phyloP scores from a whole-genome alignment of 2,329 filamentous ascomycete species.

The Ramularia endophylla region DNA sequence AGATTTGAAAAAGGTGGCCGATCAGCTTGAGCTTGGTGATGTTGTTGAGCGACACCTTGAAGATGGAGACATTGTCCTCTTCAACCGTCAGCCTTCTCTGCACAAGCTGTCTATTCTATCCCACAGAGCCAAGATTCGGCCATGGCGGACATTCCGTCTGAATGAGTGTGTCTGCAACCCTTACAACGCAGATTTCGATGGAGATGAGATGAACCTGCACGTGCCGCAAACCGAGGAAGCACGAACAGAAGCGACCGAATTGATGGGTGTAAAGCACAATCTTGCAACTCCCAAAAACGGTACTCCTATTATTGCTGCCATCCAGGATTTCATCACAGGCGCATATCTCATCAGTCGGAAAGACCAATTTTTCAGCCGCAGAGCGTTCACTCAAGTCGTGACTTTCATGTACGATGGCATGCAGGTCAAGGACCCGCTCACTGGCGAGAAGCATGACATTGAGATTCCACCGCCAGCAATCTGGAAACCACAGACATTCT shows the following conservation, averaged over 20 bases:
- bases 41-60: constrained; percentile 91
- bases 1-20: constrained; percentile 64
- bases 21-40: constrained; percentile 73
- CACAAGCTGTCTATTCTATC: constrained; percentile 99
- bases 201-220: constrained; percentile 98
- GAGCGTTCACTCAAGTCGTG: constrained; percentile 82
- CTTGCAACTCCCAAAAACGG: constrained; percentile 94
- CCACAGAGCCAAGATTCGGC: constrained; percentile 86
- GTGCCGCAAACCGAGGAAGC: constrained; percentile 98
- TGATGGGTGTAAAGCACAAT: constrained; percentile 99
- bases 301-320: constrained; percentile 97
- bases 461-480: constrained; percentile 84
- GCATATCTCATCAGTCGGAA: constrained; percentile 88
- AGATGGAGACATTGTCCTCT: constrained; percentile 91
- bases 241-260: constrained; percentile 83
- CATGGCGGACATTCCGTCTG: constrained; percentile 90
- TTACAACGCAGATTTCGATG: constrained; percentile 98
- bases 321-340: constrained; percentile 97
- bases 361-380: constrained; percentile 85
- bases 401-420: constrained; percentile 87
- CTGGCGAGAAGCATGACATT: constrained; percentile 53
- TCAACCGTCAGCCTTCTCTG: constrained; percentile 95
- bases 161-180: constrained; percentile 98
- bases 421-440: constrained; percentile 41
- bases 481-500: constrained; percentile 76